phyloP scores from a whole-genome alignment of 2,329 filamentous ascomycete genomes.

The Aschersonia sp. region DNA sequence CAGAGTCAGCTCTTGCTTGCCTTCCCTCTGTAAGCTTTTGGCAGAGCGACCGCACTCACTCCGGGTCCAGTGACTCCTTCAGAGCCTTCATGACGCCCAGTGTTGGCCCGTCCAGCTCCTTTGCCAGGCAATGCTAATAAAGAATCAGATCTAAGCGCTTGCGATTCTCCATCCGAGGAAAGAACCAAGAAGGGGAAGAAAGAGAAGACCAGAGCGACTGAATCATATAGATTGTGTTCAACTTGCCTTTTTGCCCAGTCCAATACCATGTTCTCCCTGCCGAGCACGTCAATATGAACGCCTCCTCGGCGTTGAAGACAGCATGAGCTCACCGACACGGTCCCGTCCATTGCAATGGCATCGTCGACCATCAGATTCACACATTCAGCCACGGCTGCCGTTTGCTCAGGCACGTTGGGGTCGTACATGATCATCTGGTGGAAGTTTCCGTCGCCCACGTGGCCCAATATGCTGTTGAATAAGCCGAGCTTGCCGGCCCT shows the following conservation, averaged over 20 bases:
- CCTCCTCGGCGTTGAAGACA: neutral
- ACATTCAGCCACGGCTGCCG: constrained; percentile 37
- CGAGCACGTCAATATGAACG: neutral
- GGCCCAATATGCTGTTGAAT: constrained; percentile 52
- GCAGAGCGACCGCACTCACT: constrained; percentile 9
- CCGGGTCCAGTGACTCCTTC: constrained; percentile 48
- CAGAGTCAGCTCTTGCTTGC: neutral
- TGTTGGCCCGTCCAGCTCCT: constrained; percentile 48
- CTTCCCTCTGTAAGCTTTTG: neutral
- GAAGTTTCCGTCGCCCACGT: constrained; percentile 65
- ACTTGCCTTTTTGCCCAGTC: constrained; percentile 55
- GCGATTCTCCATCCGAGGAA: no score
- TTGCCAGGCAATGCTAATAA: constrained; percentile 32
- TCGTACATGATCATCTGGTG: constrained; percentile 35
- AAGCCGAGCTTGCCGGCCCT: constrained; percentile 49
- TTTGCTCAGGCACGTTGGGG: constrained; percentile 40
- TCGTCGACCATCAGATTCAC: constrained; percentile 58
- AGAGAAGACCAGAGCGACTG: no score
- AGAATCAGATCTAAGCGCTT: no score
- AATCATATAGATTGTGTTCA: constrained; percentile 1
- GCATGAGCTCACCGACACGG: constrained; percentile 39
- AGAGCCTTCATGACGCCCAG: constrained; percentile 53
- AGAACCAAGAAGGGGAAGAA: no score
- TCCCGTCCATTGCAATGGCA: constrained; percentile 57
- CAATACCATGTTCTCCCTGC: constrained; percentile 54